Base-by-base conservation (phyloP, 2,329 filamentous ascomycete species). In the Paecilomyces sp. region DNA sequence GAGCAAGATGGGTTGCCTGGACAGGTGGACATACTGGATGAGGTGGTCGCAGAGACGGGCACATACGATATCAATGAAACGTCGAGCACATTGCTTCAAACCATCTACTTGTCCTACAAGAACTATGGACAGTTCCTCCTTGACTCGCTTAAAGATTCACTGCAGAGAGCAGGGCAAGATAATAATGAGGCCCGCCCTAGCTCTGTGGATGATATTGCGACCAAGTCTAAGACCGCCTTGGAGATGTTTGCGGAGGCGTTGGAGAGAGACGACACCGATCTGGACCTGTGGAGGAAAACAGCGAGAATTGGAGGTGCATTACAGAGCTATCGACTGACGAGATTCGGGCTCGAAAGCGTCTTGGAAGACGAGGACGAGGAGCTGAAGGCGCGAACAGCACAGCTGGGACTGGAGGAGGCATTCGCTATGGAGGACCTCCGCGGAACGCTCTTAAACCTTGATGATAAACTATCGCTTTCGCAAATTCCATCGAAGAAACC, bases 91-190 rank as follows among this genome's bases (percentile, higher is more conserved):
- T 79, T 97, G 9, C 88, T 91, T 0, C 92, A 97, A 70, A 92
- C 95, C 11, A 82, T 97, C 22, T 97, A 96, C 69, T 83, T 99
- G 7, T 90, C 93, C 1, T 91, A 95, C 80, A 99, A 97, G 75
- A 99, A 97, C 67, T 88, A 93, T 75, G 94, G 92, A 51, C 91
- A 97, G 70, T 97, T 96, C 70, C 80, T 88, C 60, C 80, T 99
- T n/a, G 93, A 99, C 71, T 79, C 77, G 60, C 84, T 88, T 65
- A 86, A 81, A 66, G 77, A 84, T 73, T 81, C 76, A 52, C 64
- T 82, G 24, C 66, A 67, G 31, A 64, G 61, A 22, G 24, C 58
- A 22, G 41, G 60, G n/a, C 24, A 64, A 47, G 41, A 62, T 62
- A 0, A 34, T 68, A 18, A 65, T 6, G 41, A 68, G 5, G 47